Percentiles rank a stretch among this genome's conserved stretches.
phyloP scores from a whole-genome alignment of 2,329 filamentous ascomycete genomes.

The Colletotrichum tabaci region DNA sequence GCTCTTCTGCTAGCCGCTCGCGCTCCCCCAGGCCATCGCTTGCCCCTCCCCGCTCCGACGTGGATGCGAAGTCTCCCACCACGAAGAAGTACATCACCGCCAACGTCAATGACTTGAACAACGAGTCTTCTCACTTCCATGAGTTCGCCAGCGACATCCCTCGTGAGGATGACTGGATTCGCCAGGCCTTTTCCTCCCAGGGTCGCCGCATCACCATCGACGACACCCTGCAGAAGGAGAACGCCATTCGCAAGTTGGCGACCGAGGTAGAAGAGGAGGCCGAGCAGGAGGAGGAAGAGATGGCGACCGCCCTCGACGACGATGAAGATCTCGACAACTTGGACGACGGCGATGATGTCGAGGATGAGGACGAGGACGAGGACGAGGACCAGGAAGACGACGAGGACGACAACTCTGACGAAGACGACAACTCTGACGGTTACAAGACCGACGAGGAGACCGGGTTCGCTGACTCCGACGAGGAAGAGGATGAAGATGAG shows the following conservation, averaged over 20 bases:
- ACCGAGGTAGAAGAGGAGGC: constrained; percentile 95
- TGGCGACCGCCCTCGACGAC: constrained; percentile 59
- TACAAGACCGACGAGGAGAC: constrained; percentile 83
- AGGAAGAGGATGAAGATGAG: constrained; percentile 77
- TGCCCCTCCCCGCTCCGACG: constrained; percentile 55
- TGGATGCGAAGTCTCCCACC: constrained; percentile 56
- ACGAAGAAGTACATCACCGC: constrained; percentile 66
- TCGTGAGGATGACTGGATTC: constrained; percentile 92
- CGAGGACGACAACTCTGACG: constrained; percentile 68
- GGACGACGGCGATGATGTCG: constrained; percentile 65
- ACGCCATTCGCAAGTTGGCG: constrained; percentile 85
- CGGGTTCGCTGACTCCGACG: constrained; percentile 78
- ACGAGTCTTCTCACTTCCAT: constrained; percentile 80
- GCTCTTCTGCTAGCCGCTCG: constrained; percentile 42
- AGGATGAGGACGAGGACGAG: constrained; percentile 65
- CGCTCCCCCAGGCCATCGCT: constrained; percentile 43
- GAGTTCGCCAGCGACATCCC: constrained; percentile 90
- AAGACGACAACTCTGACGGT: constrained; percentile 71
- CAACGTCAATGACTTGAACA: constrained; percentile 64
- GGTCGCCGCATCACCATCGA: constrained; percentile 85
- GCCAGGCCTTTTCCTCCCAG: constrained; percentile 74
- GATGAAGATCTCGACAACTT: constrained; percentile 65
- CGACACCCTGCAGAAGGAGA: constrained; percentile 92
- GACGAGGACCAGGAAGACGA: constrained; percentile 67
- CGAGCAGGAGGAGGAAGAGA: constrained; percentile 79